Conservation (phyloP, 495 filamentous ascomycete genomes). For the Opeltia flavorubescens region DNA sequence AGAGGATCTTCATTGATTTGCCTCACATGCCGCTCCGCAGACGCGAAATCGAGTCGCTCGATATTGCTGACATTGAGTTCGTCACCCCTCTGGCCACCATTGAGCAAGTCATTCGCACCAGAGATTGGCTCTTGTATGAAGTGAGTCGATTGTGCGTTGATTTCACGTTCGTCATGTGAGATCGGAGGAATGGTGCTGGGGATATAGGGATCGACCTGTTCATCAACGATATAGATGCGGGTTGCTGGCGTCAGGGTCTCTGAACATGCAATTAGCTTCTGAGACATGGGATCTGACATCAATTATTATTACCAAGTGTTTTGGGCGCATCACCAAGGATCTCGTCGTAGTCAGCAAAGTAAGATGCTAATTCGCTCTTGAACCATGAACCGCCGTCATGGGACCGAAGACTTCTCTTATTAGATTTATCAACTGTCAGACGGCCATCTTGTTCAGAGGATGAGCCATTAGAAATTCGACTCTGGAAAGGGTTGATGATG, state of each 20-base stretch:
- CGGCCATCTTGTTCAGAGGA: neutral
- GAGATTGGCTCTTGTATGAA: conserved; percentile 1
- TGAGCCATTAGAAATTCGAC: no score
- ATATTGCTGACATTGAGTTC: conserved; percentile 31
- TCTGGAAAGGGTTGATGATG: neutral
- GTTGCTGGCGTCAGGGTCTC: conserved; percentile 33
- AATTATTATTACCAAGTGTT: conserved; percentile 47
- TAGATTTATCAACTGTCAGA: conserved; percentile 4
- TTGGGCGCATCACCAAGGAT: conserved; percentile 69
- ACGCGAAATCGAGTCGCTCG: conserved; percentile 40
- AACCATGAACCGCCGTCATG: conserved; percentile 41
- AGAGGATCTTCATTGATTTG: conserved; percentile 47
- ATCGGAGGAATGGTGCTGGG: neutral
- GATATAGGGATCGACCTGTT: conserved; percentile 25
- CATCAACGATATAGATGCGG: conserved; percentile 30
- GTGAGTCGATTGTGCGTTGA: neutral
- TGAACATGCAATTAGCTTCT: conserved; percentile 11
- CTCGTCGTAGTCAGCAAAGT: conserved; percentile 85
- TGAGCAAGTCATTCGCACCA: neutral
- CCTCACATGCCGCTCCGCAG: conserved; percentile 29
- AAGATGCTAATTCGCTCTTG: conserved; percentile 76
- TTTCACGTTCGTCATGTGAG: conserved; percentile 3
- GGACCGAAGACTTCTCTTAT: conserved; percentile 36
- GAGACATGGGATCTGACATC: neutral
- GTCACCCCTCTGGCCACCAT: conserved; percentile 5